phyloP scores from a whole-genome alignment of 768 basidiomycete species.

The Rickenella mellea region DNA sequence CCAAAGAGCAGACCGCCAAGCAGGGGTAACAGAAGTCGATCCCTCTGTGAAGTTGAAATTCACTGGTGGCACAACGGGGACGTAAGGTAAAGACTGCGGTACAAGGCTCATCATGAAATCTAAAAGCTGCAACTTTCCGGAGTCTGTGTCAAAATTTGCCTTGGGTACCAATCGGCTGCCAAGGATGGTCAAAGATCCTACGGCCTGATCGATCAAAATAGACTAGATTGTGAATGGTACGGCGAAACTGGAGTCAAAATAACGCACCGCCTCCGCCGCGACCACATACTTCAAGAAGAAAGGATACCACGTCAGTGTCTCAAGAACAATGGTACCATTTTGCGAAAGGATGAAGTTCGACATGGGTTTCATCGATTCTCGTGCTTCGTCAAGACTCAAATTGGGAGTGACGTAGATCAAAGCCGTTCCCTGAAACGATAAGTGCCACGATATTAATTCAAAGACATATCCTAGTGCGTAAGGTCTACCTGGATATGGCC shows the following conservation, averaged over 20 bases:
- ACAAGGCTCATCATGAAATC: conserved; percentile 12
- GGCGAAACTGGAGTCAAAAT: background rate
- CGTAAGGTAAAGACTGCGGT: conserved; percentile 14
- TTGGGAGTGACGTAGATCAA: conserved; percentile 35
- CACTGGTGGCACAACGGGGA: conserved; percentile 16
- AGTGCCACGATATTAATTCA: background rate
- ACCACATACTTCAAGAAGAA: conserved; percentile 24
- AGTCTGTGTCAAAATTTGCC: conserved; percentile 14
- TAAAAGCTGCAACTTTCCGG: conserved; percentile 4
- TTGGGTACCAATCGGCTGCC: conserved; percentile 19
- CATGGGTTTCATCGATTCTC: conserved; percentile 25
- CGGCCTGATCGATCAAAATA: conserved; percentile 6
- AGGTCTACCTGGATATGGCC: conserved; percentile 25
- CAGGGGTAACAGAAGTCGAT: conserved; percentile 18
- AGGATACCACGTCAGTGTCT: conserved; percentile 20
- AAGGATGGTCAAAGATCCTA: conserved; percentile 17
- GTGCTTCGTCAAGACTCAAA: conserved; percentile 25
- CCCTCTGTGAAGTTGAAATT: conserved; percentile 6
- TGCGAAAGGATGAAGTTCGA: conserved; percentile 18
- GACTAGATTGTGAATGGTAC: background rate
- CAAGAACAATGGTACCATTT: conserved; percentile 20
- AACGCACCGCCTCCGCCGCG: conserved; percentile 16
- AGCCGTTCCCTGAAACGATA: conserved; percentile 11
- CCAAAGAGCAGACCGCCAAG: conserved; percentile 19
- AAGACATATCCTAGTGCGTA: conserved; percentile 7